Evolutionary conservation across 140 eudicot genomes (phyloP), one percentile per base, ranked within the genome.

Genomic region (Artemisia princeps): DNA sequence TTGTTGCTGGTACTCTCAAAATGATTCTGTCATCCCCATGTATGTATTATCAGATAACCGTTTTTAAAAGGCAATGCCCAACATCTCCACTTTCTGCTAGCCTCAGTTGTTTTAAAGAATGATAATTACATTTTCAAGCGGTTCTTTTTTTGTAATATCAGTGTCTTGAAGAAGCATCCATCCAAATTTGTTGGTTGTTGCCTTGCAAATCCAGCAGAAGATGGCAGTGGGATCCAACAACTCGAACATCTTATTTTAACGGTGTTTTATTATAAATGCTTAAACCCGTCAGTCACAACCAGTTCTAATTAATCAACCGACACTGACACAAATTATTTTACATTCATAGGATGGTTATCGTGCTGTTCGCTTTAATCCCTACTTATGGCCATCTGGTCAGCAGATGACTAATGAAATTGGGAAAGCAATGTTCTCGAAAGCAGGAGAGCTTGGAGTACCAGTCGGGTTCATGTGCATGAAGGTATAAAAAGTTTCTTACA

Each of bases 391-490:
- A 33, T 75, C 95, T 65, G 94, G 89, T 77, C 84, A 90, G 67
- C 68, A 74, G 97, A 90, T 90, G 97, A 86, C 95, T 62, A 90
- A 90, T 64, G 86, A 82, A 63, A 79, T 86, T 63, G 97, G 97
- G 37, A 90, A 84, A 71, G 79, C 86, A 16, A 61, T 86, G 87
- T 86, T 82, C 54, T 62, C 87, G 6, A 90, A 80, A 78, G 97
- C 97, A 0, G 97, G 97, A 61, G 97, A 86, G 71, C 90, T 90
- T 23, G 95, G 87, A 19, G 80, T 79, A 44, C 86, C 97, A 30
- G 94, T 90, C 16, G 94, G 97, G 55, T 82, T 90, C 82, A 90
- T 90, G 95, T 90, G 97, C 79, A 82, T 84, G 87, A 90, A 90
- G 94, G 96, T 88, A 74, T 56, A 56, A 14, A 28, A 16, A 10